Evolutionary conservation across 2,329 filamentous ascomycete genomes (phyloP), one percentile per base, ranked within the genome.

Genomic region (Cercospora nicotianae): DNA sequence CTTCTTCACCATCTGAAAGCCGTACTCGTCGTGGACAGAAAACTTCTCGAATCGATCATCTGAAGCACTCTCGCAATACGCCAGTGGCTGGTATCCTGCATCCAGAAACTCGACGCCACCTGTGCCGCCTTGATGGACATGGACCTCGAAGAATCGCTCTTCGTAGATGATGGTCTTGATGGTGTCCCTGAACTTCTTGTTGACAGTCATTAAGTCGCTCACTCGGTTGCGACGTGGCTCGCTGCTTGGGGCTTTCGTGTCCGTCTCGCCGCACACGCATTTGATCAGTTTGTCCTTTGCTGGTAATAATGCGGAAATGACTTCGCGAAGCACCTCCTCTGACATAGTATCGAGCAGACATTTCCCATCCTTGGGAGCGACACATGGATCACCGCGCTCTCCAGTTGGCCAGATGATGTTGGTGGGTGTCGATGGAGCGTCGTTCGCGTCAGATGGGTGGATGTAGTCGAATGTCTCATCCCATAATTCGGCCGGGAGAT

Each of bases 71-170:
- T 71, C 67, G 23, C 67, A 68, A 63, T 75, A 77, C 33, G 76
- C 75, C 1, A 78, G 70, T 6, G 71, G 74, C 66, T 78, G 76
- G 39, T 74, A 72, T 10, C 77, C 75, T 16, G 70, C 62, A 58
- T 78, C 66, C 20, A 77, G 68, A 57, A 77, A 74, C 60, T 78
- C 77, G 64, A 77, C 70, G 20, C 77, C 76, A 9, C 74, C 75
- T 13, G 59, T 45, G 28, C 74, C 61, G 20, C 75, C 75, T 60
- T 75, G 72, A 53, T 77, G 75, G 7, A 77, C 72, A 63, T 77
- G 76, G 31, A 76, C 67, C 62, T 69, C 67, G 68, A 76, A 76
- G 18, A 60, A 63, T 65, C 73, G 74, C 68, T 78, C 76, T 39
- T 75, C 69, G 58, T 77, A 78, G 5, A 76, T n/a, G 20, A 63